Evolutionary conservation across 1,284 basidiomycete genomes (phyloP).

Genomic region (Microstroma glucosiphilum): DNA sequence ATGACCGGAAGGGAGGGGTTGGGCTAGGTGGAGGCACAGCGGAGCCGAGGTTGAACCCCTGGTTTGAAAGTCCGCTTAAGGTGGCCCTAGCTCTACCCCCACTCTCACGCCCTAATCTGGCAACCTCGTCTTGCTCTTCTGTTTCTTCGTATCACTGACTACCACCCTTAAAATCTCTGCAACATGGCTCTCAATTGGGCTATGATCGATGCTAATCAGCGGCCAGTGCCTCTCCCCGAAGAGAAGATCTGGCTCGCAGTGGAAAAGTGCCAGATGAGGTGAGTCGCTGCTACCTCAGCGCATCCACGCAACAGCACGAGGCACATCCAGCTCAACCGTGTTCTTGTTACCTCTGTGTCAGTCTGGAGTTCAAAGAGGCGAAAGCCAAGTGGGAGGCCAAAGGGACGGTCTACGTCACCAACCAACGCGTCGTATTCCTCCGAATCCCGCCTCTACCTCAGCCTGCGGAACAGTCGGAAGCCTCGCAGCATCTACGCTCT

Average conservation of each 20-base stretch:
- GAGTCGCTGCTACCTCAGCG: background rate
- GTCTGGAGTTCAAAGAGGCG: conserved; percentile 17
- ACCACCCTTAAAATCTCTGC: too few relatives aligned
- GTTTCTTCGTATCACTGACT: too few relatives aligned
- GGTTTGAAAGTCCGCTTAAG: too few relatives aligned
- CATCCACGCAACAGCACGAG: background rate
- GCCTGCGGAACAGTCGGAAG: conserved; percentile 5
- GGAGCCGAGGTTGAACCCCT: too few relatives aligned
- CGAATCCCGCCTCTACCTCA: conserved; percentile 19
- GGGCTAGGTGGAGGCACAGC: too few relatives aligned
- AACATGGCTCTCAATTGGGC: conserved; percentile 43
- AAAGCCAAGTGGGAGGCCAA: conserved; percentile 26
- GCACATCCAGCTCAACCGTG: background rate
- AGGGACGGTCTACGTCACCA: conserved; percentile 28
- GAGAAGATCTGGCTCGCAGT: conserved; percentile 26
- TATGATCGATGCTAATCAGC: conserved; percentile 25
- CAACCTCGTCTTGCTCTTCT: too few relatives aligned
- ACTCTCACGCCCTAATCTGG: too few relatives aligned
- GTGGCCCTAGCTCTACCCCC: too few relatives aligned
- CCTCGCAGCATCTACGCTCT: conserved; percentile 13
- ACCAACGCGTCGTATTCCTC: conserved; percentile 34
- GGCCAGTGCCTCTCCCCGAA: conserved; percentile 31
- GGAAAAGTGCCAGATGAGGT: conserved; percentile 18
- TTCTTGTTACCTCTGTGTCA: conserved; percentile 1
- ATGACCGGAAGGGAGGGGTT: too few relatives aligned